Percentiles rank a stretch among this genome's conserved stretches.
These are phyloP conservation scores for Plasmopara viticola DNA, from an alignment of 352 stramenopile species.

Conservation along the genomic window DNA sequence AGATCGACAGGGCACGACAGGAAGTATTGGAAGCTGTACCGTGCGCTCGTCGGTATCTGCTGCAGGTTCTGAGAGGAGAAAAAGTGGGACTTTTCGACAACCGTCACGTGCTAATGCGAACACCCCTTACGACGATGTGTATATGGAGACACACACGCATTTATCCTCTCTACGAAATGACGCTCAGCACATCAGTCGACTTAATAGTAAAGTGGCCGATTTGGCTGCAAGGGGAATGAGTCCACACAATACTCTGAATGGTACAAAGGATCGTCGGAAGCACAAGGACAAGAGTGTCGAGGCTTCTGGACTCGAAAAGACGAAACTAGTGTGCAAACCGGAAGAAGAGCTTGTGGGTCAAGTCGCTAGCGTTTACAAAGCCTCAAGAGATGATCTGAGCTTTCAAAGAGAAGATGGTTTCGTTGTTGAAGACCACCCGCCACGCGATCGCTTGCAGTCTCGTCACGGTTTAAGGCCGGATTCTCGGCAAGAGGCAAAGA, in stretches of 20 bases:
- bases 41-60: constrained; percentile 30
- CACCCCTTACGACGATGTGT: background rate
- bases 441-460: constrained; percentile 68
- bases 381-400: constrained; percentile 14
- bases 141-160: background rate
- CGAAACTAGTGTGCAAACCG: constrained; percentile 7
- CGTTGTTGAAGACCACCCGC: constrained; percentile 54
- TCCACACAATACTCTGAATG: constrained; percentile 26
- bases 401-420: constrained; percentile 31
- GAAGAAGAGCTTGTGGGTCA: constrained; percentile 18
- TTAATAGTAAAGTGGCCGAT: constrained; percentile 8
- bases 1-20: constrained; percentile 15
- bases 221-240: constrained; percentile 15
- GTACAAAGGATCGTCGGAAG: constrained; percentile 32
- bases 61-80: constrained; percentile 27
- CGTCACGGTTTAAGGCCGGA: constrained; percentile 63
- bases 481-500: constrained; percentile 18
- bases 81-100: constrained; percentile 17
- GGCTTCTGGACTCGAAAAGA: background rate
- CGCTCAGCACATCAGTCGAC: constrained; percentile 26
- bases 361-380: constrained; percentile 21
- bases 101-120: constrained; percentile 1
- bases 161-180: constrained; percentile 1
- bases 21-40: constrained; percentile 19
- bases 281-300: constrained; percentile 25